Percentiles rank a stretch among this genome's conserved stretches.
Evolutionary conservation across 305 asterid species (phyloP).

Genomic region (Withania somnifera): DNA sequence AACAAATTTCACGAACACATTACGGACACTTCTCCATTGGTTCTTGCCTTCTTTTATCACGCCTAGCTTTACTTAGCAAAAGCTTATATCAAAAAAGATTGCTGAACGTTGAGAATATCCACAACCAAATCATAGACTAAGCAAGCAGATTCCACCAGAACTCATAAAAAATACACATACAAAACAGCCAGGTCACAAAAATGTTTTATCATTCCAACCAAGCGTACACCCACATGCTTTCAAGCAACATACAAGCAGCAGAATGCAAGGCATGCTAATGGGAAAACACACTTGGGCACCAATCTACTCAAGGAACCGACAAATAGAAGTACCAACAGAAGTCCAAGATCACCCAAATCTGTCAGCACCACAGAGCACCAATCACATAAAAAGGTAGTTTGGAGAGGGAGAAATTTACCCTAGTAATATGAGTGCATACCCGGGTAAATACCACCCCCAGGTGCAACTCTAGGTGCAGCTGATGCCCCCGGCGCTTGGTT

Average conservation of each 20-base stretch:
- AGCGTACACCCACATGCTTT: background rate
- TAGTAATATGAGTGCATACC: conserved; percentile 62
- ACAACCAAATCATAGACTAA: background rate
- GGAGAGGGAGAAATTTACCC: conserved; percentile 32
- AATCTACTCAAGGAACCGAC: background rate
- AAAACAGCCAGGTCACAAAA: background rate
- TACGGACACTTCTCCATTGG: background rate
- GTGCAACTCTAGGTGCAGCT: conserved; percentile 42
- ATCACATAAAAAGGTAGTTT: background rate
- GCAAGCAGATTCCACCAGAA: background rate
- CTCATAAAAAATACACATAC: background rate
- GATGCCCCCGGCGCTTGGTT: conserved; percentile 46
- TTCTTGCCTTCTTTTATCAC: background rate
- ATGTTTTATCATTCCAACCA: background rate
- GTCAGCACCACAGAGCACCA: background rate
- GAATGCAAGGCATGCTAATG: background rate
- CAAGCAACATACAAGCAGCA: background rate
- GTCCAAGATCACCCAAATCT: background rate
- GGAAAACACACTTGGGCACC: background rate
- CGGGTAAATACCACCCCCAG: conserved; percentile 67
- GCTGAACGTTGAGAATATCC: background rate
- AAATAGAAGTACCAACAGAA: background rate
- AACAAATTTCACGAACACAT: background rate
- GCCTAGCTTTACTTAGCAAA: background rate
- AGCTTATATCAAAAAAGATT: background rate